Evolutionary conservation across 805 yeast genomes (phyloP), one percentile per base, ranked within the genome.

Genomic region (Saccharomycopsis capsularis): DNA sequence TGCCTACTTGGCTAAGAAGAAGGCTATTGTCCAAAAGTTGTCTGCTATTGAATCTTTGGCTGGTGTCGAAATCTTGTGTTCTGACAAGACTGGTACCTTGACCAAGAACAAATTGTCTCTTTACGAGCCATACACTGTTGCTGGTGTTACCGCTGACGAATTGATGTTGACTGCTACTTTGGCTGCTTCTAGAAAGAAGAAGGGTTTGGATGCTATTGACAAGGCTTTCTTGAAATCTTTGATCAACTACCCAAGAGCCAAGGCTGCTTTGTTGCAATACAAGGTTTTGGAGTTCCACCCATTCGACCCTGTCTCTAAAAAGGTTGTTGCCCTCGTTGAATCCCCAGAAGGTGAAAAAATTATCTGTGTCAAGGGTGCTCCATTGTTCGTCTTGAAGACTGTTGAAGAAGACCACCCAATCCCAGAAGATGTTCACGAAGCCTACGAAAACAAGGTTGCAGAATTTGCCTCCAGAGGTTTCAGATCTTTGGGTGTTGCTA

Each of bases 381-480:
- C 96, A 74, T 81, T 89, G 68, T 89, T 89, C 81, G 96, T 89
- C 65, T 77, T 89, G 72, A 85, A 85, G 81, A 88, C 95, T 68
- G 96, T 89, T 69, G 95, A 87, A 74, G 96, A 89, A 72, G 95
- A 87, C 75, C 95, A 87, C 75, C 93, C 95, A 69, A 82, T 89
- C 60, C 95, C 95, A 62, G 96, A 87, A 75, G 95, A 85, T 68
- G 75, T 89, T 68, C 85, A 84, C 67, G 93, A 86, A 75, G 87
- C 85, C 79, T 89, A 89, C 73, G 95, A 88, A 78, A 85, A 87
- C 81, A 88, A 88, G 73, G 96, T 89, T 64, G 95, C 95, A 66
- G 96, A 89, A 75, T 87, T 89, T 69, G 96, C 96, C 67, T 82
- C 95, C 63, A 84, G 96, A 81, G 96, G 96, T 80, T 89, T 87